These are phyloP conservation scores for Penicillium atrosanguineum DNA, from an alignment of 495 filamentous ascomycete genomes.

Conservation along the genomic window DNA sequence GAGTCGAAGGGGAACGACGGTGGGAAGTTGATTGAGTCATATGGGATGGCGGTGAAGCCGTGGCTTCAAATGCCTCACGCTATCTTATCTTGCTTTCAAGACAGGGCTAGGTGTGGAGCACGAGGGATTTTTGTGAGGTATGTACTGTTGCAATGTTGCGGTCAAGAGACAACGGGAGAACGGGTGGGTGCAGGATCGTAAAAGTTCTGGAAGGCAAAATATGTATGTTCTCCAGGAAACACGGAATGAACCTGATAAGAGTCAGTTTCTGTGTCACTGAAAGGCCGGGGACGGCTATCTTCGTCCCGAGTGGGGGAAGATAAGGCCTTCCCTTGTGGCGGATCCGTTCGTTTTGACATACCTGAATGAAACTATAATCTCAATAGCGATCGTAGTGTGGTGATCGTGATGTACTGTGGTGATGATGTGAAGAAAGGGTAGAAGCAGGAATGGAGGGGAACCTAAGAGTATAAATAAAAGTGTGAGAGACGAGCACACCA, in stretches of 20 bases:
- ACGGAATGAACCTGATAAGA: constrained; percentile 13
- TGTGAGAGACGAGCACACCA: constrained; percentile 2
- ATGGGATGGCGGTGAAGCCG: constrained; percentile 39
- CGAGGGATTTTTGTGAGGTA: constrained; percentile 1
- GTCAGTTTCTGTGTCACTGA: constrained; percentile 2
- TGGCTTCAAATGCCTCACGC: constrained; percentile 27
- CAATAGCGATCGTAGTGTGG: too few relatives aligned
- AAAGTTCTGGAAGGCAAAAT: background rate
- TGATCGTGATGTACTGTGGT: background rate
- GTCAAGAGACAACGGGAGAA: background rate
- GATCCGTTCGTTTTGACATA: background rate
- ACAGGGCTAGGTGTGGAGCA: constrained; percentile 28
- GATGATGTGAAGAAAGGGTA: background rate
- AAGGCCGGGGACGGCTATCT: constrained; percentile 18
- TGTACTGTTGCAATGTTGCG: background rate
- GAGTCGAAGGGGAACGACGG: constrained; percentile 35
- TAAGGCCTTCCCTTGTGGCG: constrained; percentile 17
- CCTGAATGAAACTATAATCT: background rate
- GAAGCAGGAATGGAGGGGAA: background rate
- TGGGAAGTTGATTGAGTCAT: constrained; percentile 45
- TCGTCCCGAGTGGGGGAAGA: constrained; percentile 29
- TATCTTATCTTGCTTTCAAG: constrained; percentile 31
- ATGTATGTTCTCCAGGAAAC: constrained; percentile 8
- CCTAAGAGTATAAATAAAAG: background rate
- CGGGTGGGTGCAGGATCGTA: constrained; percentile 9